Conservation (phyloP, 176 grass and related monocot species). For the Cenchrus fungigraminus region DNA sequence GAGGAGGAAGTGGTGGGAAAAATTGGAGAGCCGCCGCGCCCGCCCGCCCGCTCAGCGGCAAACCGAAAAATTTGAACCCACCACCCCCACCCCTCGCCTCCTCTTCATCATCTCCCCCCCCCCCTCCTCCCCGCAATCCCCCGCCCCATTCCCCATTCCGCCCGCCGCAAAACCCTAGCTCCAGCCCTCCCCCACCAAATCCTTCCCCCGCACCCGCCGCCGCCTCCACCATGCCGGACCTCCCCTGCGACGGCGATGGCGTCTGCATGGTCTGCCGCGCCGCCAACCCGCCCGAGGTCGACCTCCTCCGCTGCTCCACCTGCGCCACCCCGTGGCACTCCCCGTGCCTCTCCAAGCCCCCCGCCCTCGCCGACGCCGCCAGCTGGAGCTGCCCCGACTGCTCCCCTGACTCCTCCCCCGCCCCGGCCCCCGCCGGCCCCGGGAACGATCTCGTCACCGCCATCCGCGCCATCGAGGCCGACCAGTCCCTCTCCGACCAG, state of each 20-base stretch:
- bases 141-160: not conserved
- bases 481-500: constrained; percentile 57
- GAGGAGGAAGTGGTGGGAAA: not conserved
- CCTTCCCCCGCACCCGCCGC: not conserved
- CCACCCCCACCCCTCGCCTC: not conserved
- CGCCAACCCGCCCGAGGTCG: constrained; percentile 48
- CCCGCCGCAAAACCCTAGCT: constrained; percentile 41
- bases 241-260: constrained; percentile 92
- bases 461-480: constrained; percentile 75
- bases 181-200: fast-evolving
- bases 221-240: constrained; percentile 56
- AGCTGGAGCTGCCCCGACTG: constrained; percentile 90
- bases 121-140: not conserved
- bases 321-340: constrained; percentile 91
- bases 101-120: not conserved
- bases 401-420: constrained; percentile 12
- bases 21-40: not conserved
- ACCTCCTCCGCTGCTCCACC: constrained; percentile 65
- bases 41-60: not conserved
- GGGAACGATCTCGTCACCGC: constrained; percentile 56
- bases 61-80: constrained; percentile 58
- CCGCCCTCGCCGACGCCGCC: constrained; percentile 60
- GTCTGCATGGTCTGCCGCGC: constrained; percentile 79
- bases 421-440: not conserved
- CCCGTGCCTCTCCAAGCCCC: constrained; percentile 68